Evolutionary conservation across 1,139 yeast species (phyloP), one percentile per base, ranked within the genome.

Genomic region (Scheffersomyces titani): DNA sequence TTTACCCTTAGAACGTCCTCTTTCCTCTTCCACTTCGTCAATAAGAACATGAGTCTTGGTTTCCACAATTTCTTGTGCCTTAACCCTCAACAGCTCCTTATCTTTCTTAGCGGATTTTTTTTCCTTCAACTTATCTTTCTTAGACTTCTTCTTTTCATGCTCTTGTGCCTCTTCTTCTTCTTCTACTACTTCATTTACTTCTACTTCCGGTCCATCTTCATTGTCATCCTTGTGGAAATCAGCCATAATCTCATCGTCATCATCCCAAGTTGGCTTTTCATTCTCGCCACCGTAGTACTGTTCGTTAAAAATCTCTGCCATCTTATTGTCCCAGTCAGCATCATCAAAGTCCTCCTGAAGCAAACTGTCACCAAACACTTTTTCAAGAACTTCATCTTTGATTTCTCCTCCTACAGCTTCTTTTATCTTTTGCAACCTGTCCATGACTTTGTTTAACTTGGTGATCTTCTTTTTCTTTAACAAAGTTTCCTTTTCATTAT

Each of bases 321-420:
- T 88, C 60, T 91, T 87, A 60, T 75, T 77, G 71, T 96, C 98
- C 99, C 99, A 96, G 60, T 90, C 96, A 49, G 88, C 86, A 66
- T 90, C 93, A 63, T 92, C 93, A 70, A 92, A 96, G 69, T 94
- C 98, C 55, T 89, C 97, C 54, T 90, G 90, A 60, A 96, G 76
- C 63, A 92, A 81, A 48, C 88, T 80, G 57, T 89, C 89, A 5
- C 93, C 91, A 70, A 89, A 86, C 7, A 89, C 88, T 60, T 78
- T 82, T 57, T 83, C 76, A 47, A 89, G 87, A 50, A 82, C 75
- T 53, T 84, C 89, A 60, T 87, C 89, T 49, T 86, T 81, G 9
- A 85, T 82, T 19, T 89, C 93, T 36, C 85, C 88, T 13, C 97
- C 98, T 51, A 92, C 90, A 16, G 92, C 97, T 63, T 89, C 86